Evolutionary conservation across 345 rosid species (phyloP), one percentile per base, ranked within the genome.

Genomic region (Hibiscus syriacus): DNA sequence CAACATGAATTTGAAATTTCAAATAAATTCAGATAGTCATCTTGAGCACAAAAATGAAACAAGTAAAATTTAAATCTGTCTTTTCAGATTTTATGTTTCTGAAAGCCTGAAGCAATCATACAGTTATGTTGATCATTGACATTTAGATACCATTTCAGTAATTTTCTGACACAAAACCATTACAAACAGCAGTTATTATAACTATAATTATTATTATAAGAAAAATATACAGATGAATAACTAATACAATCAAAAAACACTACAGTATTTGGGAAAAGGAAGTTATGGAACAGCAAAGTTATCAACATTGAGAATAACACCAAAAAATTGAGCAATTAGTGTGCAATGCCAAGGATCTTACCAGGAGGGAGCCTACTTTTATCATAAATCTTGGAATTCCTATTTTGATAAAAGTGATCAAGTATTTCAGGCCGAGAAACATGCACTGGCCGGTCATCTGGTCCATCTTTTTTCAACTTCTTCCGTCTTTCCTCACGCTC

Each of bases 401-500:
- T 85, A 7, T 75, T 68, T 68, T 80, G 87, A 64, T 77, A 76
- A 67, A 62, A 80, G 6, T 83, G 86, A 45, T 87, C 90, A 30
- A 81, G 77, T 54, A 70, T 75, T 49, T 70, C 71, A 36, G 78
- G 89, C 76, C 81, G 92, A 80, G 88, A 78, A 46, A 72, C 76
- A 66, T 73, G 82, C 11, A 72, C 27, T 57, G 86, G 75, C 71
- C 81, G 81, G 53, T 88, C 97, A 72, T 85, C 87, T 10, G 80
- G 68, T 12, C 80, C 77, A 3, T 88, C 94, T 75, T 49, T 80
- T 78, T 78, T 92, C 88, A 92, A 66, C 58, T 90, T 82, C 76
- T 83, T 86, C 61, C 80, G 86, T 76, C 99, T 86, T 83, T 95
- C 99, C 72, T 95, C 99, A 30, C 97, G 98, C 73, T 95, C 99